phyloP scores from a whole-genome alignment of 345 rosid species.

The Eutrema japonicum region DNA sequence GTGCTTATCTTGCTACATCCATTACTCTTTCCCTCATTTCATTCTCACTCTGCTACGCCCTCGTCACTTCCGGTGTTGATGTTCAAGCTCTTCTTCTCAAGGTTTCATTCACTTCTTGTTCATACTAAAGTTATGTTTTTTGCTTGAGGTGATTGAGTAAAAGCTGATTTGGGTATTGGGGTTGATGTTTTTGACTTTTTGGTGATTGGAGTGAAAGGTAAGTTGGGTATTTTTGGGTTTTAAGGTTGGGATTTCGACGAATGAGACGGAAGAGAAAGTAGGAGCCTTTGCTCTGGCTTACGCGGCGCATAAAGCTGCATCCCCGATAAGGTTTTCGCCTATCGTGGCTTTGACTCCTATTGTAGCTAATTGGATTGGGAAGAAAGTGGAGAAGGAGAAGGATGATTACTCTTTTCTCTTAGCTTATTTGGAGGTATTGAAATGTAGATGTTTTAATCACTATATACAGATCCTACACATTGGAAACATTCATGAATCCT shows the following conservation, averaged over 20 bases:
- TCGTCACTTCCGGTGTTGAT: conserved; percentile 71
- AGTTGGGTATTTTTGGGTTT: neutral
- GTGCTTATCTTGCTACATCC: conserved; percentile 94
- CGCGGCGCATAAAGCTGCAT: no score
- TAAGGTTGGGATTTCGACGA: conserved; percentile 75
- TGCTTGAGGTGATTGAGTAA: no score
- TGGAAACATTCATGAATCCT: neutral
- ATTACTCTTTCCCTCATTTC: conserved; percentile 86
- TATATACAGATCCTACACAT: neutral
- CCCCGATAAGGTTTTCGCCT: no score
- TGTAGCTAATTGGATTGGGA: conserved; percentile 88
- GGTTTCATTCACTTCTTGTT: conserved; percentile 41
- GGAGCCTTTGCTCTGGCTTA: conserved; percentile 60
- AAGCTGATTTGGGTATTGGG: no score
- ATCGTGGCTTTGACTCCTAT: conserved; percentile 82
- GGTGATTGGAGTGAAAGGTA: no score
- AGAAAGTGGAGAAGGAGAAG: conserved; percentile 60
- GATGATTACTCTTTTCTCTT: conserved; percentile 21
- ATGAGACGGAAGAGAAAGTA: conserved; percentile 82
- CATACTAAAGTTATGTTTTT: no score
- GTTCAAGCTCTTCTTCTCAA: conserved; percentile 74
- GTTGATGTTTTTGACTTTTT: neutral
- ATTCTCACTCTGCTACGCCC: conserved; percentile 72
- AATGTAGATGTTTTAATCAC: conserved; percentile 17
- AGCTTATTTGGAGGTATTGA: conserved; percentile 8